These are phyloP conservation scores for Phytophthora kernoviae DNA, from an alignment of 352 stramenopile species.

Conservation along the genomic window DNA sequence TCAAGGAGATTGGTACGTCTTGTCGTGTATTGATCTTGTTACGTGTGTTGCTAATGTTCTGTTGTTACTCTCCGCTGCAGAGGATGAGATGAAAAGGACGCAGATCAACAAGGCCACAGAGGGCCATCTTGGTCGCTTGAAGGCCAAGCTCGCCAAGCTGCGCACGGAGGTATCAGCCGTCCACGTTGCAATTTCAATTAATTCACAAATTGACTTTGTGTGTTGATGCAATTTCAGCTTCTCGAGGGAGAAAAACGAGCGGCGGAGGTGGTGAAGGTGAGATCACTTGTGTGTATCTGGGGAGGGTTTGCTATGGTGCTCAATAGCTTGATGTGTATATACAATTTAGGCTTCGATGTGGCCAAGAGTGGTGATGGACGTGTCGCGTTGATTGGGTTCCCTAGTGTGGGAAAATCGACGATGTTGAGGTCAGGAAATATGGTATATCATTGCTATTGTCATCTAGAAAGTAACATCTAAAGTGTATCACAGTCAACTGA, in stretches of 20 bases:
- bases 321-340: not conserved
- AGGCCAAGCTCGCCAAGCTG: constrained; percentile 99
- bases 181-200: not conserved
- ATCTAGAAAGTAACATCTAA: not conserved
- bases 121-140: constrained; percentile 92
- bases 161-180: constrained; percentile 87
- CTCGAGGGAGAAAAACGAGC: constrained; percentile 82
- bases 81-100: constrained; percentile 97
- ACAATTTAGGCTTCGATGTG: constrained; percentile 91
- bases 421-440: constrained; percentile 63
- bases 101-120: constrained; percentile 99
- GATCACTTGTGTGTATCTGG: not conserved
- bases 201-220: constrained; percentile 4
- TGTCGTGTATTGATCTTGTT: not conserved
- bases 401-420: constrained; percentile 89
- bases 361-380: constrained; percentile 95
- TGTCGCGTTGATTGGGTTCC: constrained; percentile 97
- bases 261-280: constrained; percentile 81
- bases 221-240: constrained; percentile 41
- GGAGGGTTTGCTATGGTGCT: not conserved
- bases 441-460: not conserved
- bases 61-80: constrained; percentile 33
- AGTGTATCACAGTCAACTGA: constrained; percentile 83
- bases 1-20: constrained; percentile 92
- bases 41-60: not conserved